phyloP scores from a whole-genome alignment of 768 basidiomycete species.

The Tylopilus felleus region DNA sequence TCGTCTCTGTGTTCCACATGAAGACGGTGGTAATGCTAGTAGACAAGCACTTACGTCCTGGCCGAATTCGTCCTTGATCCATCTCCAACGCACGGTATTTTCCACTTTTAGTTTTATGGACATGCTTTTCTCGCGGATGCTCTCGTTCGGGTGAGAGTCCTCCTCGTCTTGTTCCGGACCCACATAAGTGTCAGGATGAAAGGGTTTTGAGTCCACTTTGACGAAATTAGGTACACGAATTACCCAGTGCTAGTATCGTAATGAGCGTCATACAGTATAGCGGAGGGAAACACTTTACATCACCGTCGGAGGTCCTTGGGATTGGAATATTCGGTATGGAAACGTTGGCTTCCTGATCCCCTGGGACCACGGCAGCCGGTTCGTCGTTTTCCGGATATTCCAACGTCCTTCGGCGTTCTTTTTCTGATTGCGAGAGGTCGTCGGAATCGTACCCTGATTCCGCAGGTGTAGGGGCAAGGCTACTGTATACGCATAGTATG shows the following conservation, averaged over 20 bases:
- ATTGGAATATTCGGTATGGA: constrained; percentile 85
- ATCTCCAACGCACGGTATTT: constrained; percentile 95
- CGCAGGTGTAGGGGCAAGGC: constrained; percentile 37
- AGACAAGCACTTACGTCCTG: constrained; percentile 59
- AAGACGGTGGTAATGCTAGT: neutral
- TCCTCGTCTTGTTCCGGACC: constrained; percentile 79
- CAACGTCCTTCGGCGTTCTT: constrained; percentile 56
- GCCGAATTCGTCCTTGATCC: constrained; percentile 75
- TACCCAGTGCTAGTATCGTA: constrained; percentile 65
- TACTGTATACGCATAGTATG: constrained; percentile 21
- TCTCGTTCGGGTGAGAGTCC: constrained; percentile 53
- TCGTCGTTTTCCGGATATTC: constrained; percentile 83
- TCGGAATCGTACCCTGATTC: constrained; percentile 61
- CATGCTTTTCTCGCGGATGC: constrained; percentile 74
- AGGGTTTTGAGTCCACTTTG: constrained; percentile 84
- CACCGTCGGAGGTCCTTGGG: constrained; percentile 74
- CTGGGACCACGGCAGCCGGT: constrained; percentile 51
- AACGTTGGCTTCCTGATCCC: constrained; percentile 64
- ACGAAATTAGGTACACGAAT: constrained; percentile 94
- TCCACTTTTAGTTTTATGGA: constrained; percentile 84
- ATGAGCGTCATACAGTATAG: constrained; percentile 5
- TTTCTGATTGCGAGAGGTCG: constrained; percentile 59
- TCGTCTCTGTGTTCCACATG: constrained; percentile 47
- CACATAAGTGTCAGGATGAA: constrained; percentile 81
- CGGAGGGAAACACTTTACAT: constrained; percentile 48